phyloP scores from a whole-genome alignment of 176 grass and related monocot species.

The Carex scoparia region DNA sequence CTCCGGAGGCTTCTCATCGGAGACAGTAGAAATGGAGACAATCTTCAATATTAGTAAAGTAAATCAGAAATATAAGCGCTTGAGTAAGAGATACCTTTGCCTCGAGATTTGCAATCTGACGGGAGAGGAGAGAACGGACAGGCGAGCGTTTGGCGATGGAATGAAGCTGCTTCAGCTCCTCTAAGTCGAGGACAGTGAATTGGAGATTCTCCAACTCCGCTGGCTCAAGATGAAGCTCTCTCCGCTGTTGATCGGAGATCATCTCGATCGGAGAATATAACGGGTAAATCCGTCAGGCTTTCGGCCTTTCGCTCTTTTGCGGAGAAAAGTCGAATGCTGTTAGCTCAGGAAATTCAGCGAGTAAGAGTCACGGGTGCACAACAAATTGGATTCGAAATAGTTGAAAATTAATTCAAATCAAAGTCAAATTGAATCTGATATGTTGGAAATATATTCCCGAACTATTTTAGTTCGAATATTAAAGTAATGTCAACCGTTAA shows the following conservation, averaged over 20 bases:
- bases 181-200: not conserved
- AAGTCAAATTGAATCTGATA: too few relatives aligned
- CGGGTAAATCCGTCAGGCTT: not conserved
- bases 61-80: not conserved
- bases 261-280: not conserved
- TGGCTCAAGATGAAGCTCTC: not conserved
- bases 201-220: not conserved
- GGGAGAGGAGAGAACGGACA: not conserved
- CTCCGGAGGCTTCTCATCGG: not conserved
- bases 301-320: too few relatives aligned
- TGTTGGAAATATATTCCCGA: too few relatives aligned
- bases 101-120: not conserved
- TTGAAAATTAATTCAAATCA: too few relatives aligned
- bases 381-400: too few relatives aligned
- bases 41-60: too few relatives aligned
- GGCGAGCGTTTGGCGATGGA: not conserved
- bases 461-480: too few relatives aligned
- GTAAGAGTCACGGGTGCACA: too few relatives aligned
- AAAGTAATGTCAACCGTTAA: too few relatives aligned
- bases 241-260: not conserved
- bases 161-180: not conserved
- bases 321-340: too few relatives aligned
- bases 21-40: too few relatives aligned
- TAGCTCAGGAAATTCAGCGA: too few relatives aligned
- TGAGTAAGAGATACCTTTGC: not conserved